Evolutionary conservation across 1,284 basidiomycete species (phyloP).

Genomic region (Exobasidium cylindrosporum): DNA sequence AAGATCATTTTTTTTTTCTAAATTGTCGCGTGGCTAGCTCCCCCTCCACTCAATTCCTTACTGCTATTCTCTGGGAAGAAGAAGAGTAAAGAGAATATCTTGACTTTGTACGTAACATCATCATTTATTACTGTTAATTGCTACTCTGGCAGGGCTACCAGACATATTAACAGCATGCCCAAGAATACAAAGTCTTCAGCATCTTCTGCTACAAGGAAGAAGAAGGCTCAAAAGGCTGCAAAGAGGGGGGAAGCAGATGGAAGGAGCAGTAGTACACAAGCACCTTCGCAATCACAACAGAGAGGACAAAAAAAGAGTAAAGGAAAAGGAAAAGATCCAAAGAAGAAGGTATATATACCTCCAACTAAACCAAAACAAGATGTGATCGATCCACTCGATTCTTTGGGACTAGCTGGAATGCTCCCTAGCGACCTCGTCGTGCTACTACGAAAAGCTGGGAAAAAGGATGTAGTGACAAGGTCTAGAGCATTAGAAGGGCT

Average conservation of each 20-base stretch:
- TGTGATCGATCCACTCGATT: constrained; percentile 85
- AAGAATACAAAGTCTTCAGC: constrained; percentile 49
- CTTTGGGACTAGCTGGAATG: constrained; percentile 68
- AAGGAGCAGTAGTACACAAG: constrained; percentile 16
- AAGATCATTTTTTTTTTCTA: not conserved
- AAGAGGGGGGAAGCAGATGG: constrained; percentile 35
- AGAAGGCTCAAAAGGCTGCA: constrained; percentile 48
- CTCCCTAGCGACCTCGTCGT: constrained; percentile 72
- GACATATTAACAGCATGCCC: constrained; percentile 7
- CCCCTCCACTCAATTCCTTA: too few species aligned
- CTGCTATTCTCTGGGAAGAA: too few species aligned
- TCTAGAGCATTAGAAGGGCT: constrained; percentile 83
- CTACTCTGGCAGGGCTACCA: too few species aligned
- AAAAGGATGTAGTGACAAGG: constrained; percentile 88
- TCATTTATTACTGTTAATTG: too few species aligned
- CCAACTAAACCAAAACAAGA: constrained; percentile 67
- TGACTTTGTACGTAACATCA: too few species aligned
- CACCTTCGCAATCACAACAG: constrained; percentile 30
- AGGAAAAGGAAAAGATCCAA: constrained; percentile 35
- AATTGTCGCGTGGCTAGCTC: not conserved
- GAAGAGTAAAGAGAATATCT: too few species aligned
- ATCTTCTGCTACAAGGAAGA: constrained; percentile 52
- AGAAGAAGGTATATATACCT: constrained; percentile 51
- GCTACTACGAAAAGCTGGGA: constrained; percentile 74
- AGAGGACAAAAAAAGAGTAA: constrained; percentile 50